phyloP scores from a whole-genome alignment of 2,329 filamentous ascomycete species.

The Fusarium armeniacum region DNA sequence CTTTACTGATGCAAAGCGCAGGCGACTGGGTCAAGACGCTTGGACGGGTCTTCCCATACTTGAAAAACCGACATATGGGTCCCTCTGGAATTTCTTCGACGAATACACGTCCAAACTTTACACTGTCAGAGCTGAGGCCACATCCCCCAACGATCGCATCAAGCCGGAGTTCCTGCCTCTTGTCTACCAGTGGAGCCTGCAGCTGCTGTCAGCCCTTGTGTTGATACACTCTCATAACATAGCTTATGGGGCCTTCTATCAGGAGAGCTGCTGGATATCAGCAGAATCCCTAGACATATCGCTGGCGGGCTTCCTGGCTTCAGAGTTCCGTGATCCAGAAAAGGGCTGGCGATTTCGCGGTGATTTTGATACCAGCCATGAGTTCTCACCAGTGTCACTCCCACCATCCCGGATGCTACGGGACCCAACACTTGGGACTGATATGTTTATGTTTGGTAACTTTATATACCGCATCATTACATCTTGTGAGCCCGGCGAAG shows the following conservation, averaged over 20 bases:
- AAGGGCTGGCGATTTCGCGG: background rate
- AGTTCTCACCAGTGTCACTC: background rate
- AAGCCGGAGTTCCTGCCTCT: background rate
- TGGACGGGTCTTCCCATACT: slow-evolving; percentile 14
- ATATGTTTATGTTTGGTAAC: slow-evolving; percentile 6
- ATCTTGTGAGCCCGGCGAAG: background rate
- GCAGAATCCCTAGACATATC: background rate
- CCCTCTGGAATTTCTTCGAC: background rate
- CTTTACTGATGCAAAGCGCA: accelerated
- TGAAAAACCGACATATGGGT: background rate
- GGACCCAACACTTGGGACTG: background rate
- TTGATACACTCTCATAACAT: background rate
- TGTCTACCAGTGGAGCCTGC: slow-evolving; percentile 8
- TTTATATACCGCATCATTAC: background rate
- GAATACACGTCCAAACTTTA: background rate
- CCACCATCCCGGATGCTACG: background rate
- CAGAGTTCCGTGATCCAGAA: background rate
- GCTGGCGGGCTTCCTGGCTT: background rate
- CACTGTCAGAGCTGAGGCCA: accelerated
- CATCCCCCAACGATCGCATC: background rate
- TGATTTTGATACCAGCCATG: background rate
- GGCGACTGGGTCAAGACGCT: background rate
- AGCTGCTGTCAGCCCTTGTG: background rate
- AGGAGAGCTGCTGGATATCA: background rate
- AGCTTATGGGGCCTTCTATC: background rate